phyloP scores from a whole-genome alignment of 192 early-diverging fungal species.

The Diversispora epigaea region DNA sequence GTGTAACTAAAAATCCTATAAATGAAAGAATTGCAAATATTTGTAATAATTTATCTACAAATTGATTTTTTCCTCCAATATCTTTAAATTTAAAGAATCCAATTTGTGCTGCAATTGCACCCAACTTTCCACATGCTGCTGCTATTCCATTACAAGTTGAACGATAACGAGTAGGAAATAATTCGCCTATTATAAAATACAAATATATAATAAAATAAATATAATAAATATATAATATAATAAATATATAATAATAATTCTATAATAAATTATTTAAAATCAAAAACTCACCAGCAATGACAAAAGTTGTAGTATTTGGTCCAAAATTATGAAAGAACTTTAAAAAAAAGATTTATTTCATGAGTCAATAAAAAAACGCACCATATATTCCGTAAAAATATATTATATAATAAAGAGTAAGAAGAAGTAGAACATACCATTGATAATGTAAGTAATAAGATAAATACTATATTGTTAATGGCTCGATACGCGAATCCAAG shows the following conservation, averaged over 20 bases:
- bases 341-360: background rate
- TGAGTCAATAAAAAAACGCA: background rate
- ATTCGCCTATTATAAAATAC: slow-evolving; percentile 42
- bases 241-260: too few species aligned
- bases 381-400: background rate
- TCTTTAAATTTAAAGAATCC: slow-evolving; percentile 73
- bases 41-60: slow-evolving; percentile 60
- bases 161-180: slow-evolving; percentile 79
- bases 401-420: background rate
- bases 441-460: too few species aligned
- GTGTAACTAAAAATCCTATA: slow-evolving; percentile 62
- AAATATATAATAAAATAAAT: too few species aligned
- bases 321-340: slow-evolving; percentile 92
- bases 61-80: slow-evolving; percentile 62
- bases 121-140: slow-evolving; percentile 76
- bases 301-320: slow-evolving; percentile 89
- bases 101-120: slow-evolving; percentile 73
- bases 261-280: too few species aligned
- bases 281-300: slow-evolving; percentile 60
- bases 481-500: background rate
- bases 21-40: slow-evolving; percentile 79
- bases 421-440: background rate
- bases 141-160: slow-evolving; percentile 80
- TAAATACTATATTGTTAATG: background rate
- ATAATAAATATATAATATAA: too few species aligned